Evolutionary conservation across 495 filamentous ascomycete species (phyloP).

Genomic region (Podospora pseudocomata): DNA sequence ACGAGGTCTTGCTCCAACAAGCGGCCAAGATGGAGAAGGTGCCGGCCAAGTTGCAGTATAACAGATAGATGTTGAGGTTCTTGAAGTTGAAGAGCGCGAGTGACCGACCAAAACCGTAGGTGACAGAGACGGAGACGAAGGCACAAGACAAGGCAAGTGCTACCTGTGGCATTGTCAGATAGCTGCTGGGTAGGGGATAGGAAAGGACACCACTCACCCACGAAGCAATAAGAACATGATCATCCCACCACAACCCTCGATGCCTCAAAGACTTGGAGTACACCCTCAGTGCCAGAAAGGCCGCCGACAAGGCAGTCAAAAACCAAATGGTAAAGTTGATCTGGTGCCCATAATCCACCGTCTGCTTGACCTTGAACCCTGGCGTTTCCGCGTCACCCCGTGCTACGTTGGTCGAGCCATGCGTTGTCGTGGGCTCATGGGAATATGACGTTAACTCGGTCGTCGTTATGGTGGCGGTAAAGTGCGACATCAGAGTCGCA

Average conservation of each 20-base stretch:
- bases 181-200: background rate
- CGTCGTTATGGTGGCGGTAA: conserved; percentile 3
- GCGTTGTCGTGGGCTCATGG: conserved; percentile 7
- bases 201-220: conserved; percentile 31
- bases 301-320: conserved; percentile 32
- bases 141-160: conserved; percentile 44
- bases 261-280: conserved; percentile 36
- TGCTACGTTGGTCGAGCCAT: conserved; percentile 8
- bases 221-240: conserved; percentile 37
- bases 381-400: background rate
- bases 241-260: conserved; percentile 38
- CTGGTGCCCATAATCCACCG: conserved; percentile 34
- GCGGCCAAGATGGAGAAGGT: conserved; percentile 36
- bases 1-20: conserved; percentile 34
- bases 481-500: conserved; percentile 22
- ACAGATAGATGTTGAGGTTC: conserved; percentile 26
- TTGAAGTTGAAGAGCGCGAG: conserved; percentile 25
- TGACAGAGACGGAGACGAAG: conserved; percentile 59
- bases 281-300: conserved; percentile 36
- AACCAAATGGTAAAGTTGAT: conserved; percentile 42
- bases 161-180: background rate
- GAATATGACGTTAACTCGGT: background rate
- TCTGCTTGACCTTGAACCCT: conserved; percentile 15
- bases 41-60: conserved; percentile 30
- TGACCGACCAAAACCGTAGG: conserved; percentile 29